Evolutionary conservation across 1,139 yeast species (phyloP).

Genomic region (Debaryomyces sp.): DNA sequence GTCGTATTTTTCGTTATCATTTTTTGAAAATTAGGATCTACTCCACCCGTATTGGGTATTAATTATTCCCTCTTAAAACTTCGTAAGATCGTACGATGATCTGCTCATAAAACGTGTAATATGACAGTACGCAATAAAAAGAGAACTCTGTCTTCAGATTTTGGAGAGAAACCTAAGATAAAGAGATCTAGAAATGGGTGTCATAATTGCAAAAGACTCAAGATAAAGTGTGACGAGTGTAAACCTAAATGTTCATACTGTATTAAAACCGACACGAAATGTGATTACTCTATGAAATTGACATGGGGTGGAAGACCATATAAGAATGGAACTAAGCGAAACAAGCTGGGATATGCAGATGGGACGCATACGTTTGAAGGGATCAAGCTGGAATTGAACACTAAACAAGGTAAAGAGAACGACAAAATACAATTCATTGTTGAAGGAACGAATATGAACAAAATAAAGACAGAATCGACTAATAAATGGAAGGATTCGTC

Average conservation of each 20-base stretch:
- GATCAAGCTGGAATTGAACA: background rate
- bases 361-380: background rate
- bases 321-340: slow-evolving; percentile 41
- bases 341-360: slow-evolving; percentile 6
- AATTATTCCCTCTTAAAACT: background rate
- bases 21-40: background rate
- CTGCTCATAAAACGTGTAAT: background rate
- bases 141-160: background rate
- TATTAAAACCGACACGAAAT: slow-evolving; percentile 42
- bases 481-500: background rate
- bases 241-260: slow-evolving; percentile 71
- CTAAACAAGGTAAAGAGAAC: background rate
- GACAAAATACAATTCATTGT: slow-evolving; percentile 1
- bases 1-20: background rate
- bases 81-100: slow-evolving; percentile 1
- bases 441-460: background rate
- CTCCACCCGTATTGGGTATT: background rate
- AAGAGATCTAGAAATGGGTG: slow-evolving; percentile 54
- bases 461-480: background rate
- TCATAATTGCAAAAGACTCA: slow-evolving; percentile 66
- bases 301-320: slow-evolving; percentile 83
- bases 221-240: slow-evolving; percentile 73
- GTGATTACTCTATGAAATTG: slow-evolving; percentile 68
- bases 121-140: background rate
- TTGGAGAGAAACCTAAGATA: slow-evolving; percentile 5